A percentile compares a stretch with the other conserved stretches of the same genome.
Evolutionary conservation across 352 stramenopile genomes (phyloP).

Genomic region (Phytophthora podocarpi): DNA sequence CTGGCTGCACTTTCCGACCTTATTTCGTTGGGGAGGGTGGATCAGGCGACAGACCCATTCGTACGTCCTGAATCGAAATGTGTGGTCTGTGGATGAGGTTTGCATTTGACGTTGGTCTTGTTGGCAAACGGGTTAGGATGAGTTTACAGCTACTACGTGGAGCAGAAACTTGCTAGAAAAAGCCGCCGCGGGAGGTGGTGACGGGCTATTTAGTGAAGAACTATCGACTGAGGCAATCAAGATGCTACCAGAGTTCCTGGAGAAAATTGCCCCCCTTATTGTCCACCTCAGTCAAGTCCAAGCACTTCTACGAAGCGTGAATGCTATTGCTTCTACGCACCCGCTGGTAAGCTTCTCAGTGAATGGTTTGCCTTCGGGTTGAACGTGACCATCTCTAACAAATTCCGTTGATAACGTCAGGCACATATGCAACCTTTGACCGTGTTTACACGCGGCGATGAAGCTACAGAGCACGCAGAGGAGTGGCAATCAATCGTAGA

Average conservation of each 20-base stretch:
- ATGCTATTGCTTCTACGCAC: constrained; percentile 29
- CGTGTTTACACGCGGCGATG: constrained; percentile 11
- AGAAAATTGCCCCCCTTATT: constrained; percentile 22
- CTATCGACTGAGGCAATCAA: constrained; percentile 15
- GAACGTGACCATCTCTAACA: background rate
- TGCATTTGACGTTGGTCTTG: constrained; percentile 5
- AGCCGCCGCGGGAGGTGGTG: constrained; percentile 27
- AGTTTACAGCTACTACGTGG: constrained; percentile 53
- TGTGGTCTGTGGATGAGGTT: background rate
- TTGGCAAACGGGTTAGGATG: constrained; percentile 33
- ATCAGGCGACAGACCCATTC: constrained; percentile 52
- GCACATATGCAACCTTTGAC: constrained; percentile 22
- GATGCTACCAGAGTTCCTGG: constrained; percentile 51
- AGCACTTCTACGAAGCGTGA: constrained; percentile 41
- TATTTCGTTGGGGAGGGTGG: constrained; percentile 46
- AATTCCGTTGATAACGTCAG: constrained; percentile 3
- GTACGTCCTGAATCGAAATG: constrained; percentile 36
- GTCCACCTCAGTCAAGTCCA: constrained; percentile 46
- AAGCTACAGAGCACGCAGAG: constrained; percentile 24
- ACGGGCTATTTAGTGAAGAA: constrained; percentile 35
- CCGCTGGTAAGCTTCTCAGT: constrained; percentile 20
- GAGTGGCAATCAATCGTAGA: constrained; percentile 25
- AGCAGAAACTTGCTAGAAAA: constrained; percentile 41
- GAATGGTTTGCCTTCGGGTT: background rate
- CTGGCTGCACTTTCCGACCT: constrained; percentile 59